Conservation (phyloP, 2,329 filamentous ascomycete species). For the Albophoma yamanashiensis region DNA sequence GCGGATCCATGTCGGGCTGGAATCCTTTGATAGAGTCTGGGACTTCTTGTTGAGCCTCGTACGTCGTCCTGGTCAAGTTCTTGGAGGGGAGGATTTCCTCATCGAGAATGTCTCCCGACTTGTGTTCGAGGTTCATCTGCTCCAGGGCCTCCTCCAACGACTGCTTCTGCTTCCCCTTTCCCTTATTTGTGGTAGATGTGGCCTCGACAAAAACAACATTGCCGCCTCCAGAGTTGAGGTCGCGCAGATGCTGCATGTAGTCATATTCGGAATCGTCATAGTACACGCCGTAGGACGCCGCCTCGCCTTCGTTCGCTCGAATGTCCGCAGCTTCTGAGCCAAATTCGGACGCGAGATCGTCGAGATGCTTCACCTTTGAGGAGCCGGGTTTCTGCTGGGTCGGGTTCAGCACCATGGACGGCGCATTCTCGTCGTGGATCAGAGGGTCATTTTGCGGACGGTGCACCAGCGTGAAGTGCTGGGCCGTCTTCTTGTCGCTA, state of each 20-base stretch:
- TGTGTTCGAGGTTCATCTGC: conserved; percentile 45
- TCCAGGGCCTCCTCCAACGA: conserved; percentile 74
- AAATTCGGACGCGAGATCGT: conserved; percentile 68
- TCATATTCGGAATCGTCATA: conserved; percentile 95
- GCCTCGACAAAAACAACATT: conserved; percentile 77
- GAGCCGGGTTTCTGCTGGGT: conserved; percentile 30
- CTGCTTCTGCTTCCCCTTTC: conserved; percentile 65
- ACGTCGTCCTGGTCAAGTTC: conserved; percentile 65
- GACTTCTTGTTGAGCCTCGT: conserved; percentile 86
- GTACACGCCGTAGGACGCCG: conserved; percentile 86
- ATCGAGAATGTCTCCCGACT: conserved; percentile 51
- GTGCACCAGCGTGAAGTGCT: conserved; percentile 89
- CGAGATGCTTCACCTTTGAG: conserved; percentile 52
- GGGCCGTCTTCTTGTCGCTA: conserved; percentile 78
- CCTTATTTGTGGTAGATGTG: conserved; percentile 51
- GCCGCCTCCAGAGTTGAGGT: conserved; percentile 64
- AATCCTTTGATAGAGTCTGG: conserved; percentile 89
- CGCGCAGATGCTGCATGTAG: conserved; percentile 98
- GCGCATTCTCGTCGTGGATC: conserved; percentile 83
- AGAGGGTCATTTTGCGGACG: conserved; percentile 94
- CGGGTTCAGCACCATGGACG: conserved; percentile 82
- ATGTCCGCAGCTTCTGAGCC: conserved; percentile 54
- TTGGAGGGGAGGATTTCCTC: conserved; percentile 70
- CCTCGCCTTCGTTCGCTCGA: conserved; percentile 88
- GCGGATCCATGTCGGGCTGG: conserved; percentile 95